These are phyloP conservation scores for Akanthomyces uredinophilus DNA, from an alignment of 2,329 filamentous ascomycete species.

Conservation along the genomic window DNA sequence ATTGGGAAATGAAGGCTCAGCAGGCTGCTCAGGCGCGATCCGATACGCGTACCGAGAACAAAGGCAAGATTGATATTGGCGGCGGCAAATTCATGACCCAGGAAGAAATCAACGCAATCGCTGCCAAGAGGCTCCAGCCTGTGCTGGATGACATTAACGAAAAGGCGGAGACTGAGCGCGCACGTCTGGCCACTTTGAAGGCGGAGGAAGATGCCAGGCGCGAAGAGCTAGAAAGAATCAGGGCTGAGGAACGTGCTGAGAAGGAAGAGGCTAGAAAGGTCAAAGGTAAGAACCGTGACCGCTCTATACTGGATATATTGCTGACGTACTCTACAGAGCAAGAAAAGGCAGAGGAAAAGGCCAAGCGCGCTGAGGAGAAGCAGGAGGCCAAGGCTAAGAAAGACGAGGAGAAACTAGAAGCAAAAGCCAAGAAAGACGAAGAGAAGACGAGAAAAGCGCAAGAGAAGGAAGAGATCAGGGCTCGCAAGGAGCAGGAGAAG, in stretches of 20 bases:
- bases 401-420: conserved; percentile 28
- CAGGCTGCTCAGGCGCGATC: conserved; percentile 62
- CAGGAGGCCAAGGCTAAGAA: conserved; percentile 18
- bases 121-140: conserved; percentile 70
- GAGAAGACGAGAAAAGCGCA: conserved; percentile 25
- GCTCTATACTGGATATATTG: neutral
- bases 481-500: conserved; percentile 48
- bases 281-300: conserved; percentile 47
- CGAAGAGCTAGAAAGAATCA: conserved; percentile 45
- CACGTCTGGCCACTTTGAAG: conserved; percentile 60
- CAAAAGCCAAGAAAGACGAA: conserved; percentile 34
- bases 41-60: conserved; percentile 51
- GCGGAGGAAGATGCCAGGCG: conserved; percentile 54
- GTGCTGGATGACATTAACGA: conserved; percentile 80
- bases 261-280: conserved; percentile 49
- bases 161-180: conserved; percentile 67
- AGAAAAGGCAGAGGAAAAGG: conserved; percentile 30
- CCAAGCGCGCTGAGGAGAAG: conserved; percentile 33
- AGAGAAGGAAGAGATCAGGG: conserved; percentile 28
- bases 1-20: conserved; percentile 76
- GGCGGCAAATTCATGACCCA: conserved; percentile 76
- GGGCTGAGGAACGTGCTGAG: conserved; percentile 46
- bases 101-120: conserved; percentile 73
- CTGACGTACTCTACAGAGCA: conserved; percentile 32
- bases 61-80: conserved; percentile 63